Evolutionary conservation across 1,139 yeast species (phyloP).

Genomic region (Nakaseomyces sp.): DNA sequence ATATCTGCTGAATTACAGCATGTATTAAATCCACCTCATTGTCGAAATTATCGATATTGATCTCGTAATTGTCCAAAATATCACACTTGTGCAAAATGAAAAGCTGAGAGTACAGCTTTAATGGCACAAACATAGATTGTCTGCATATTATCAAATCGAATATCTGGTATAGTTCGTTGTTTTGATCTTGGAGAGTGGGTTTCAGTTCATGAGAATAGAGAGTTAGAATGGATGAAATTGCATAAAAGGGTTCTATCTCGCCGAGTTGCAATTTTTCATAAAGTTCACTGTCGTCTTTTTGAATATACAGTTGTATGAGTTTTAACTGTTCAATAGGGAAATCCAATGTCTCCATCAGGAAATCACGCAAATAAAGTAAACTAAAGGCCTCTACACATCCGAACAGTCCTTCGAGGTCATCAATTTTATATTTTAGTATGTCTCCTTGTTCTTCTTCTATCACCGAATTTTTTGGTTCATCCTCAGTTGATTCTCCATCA

Average conservation of each 20-base stretch:
- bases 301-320: slow-evolving; percentile 55
- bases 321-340: slow-evolving; percentile 58
- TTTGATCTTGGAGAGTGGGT: slow-evolving; percentile 11
- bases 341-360: slow-evolving; percentile 63
- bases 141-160: slow-evolving; percentile 26
- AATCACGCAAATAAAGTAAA: slow-evolving; percentile 65
- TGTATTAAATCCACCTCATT: slow-evolving; percentile 26
- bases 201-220: slow-evolving; percentile 62
- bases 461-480: no score
- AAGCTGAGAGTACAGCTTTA: slow-evolving; percentile 23
- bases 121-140: slow-evolving; percentile 25
- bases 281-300: slow-evolving; percentile 42
- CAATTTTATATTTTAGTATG: not conserved
- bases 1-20: slow-evolving; percentile 24
- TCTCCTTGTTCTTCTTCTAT: not conserved
- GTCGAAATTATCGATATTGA: slow-evolving; percentile 21
- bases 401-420: slow-evolving; percentile 37
- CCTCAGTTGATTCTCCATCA: no score
- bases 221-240: slow-evolving; percentile 70
- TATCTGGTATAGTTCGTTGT: slow-evolving; percentile 20
- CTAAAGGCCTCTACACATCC: slow-evolving; percentile 50
- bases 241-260: slow-evolving; percentile 47
- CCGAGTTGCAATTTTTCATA: slow-evolving; percentile 43
- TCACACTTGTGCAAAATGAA: slow-evolving; percentile 16
- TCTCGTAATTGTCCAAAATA: slow-evolving; percentile 17